Base-by-base conservation (phyloP, 2,329 filamentous ascomycete species). In the Paracoccidioides brasiliensis region DNA sequence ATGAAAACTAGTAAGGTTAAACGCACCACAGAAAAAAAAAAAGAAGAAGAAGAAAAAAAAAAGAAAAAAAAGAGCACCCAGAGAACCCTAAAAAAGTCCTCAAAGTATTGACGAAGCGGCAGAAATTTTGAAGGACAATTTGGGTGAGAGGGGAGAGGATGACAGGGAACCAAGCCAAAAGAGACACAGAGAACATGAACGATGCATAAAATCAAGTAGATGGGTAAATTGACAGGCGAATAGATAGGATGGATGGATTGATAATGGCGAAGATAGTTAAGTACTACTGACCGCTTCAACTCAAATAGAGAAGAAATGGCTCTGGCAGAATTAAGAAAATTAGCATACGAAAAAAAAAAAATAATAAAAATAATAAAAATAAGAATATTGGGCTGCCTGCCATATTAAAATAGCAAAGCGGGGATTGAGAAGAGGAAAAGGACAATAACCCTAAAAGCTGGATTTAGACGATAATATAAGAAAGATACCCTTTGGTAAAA, bases 11-110 rank as follows among this genome's bases (percentile, higher is more conserved):
- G 22, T 22, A 1, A 22, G 2, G 22, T 6, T n/a, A 15, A 42
- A 61, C 60, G 59, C 58, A 56, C 58, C 55, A 59, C 57, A 58
- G 55, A 62, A 62, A 50, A 43, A 6, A n/a, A 3, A 44, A 48
- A 48, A 6, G 1, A 14, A 8, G 1, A 44, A 41, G 2, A 41
- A 41, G 9, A 41, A 22, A 44, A 43, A 22, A 12, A 15, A 12
- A 44, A 48, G 5, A 10, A 5, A 32, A 48, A 14, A 44, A 46
- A 52, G 56, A 46, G 32, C 38, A 12, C 14, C n/a, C 38, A 12
- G 22, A 37, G 10, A 50, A 22, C n/a, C n/a, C 32, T 37, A 49
- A 49, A 49, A 37, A 10, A 37, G 46, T 50, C 33, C 46, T 50
- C n/a, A 50, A 38, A 50, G 38, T 12, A 50, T 50, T 9, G 28